Percentiles rank a stretch among this genome's conserved stretches.
phyloP scores from a whole-genome alignment of 2,329 filamentous ascomycete species.

The Alternaria dauci region DNA sequence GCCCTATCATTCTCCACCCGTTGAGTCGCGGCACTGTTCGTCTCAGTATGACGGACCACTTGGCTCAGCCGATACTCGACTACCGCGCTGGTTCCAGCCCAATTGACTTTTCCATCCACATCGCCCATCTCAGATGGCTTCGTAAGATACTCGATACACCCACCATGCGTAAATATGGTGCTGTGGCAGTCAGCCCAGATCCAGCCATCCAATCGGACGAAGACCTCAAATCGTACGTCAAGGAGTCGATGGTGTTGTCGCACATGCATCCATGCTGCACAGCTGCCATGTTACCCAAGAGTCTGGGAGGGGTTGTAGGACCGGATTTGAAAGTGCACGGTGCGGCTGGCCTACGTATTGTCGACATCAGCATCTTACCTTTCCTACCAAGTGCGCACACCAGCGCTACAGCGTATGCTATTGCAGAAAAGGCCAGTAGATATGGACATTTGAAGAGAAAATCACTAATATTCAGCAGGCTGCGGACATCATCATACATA shows the following conservation, averaged over 20 bases:
- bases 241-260: conserved; percentile 6
- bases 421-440: conserved; percentile 11
- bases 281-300: conserved; percentile 9
- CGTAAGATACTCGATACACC: conserved; percentile 6
- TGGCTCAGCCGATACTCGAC: conserved; percentile 36
- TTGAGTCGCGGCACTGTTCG: conserved; percentile 34
- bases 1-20: conserved; percentile 16
- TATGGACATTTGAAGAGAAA: not conserved
- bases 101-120: conserved; percentile 26
- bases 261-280: conserved; percentile 19
- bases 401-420: conserved; percentile 9
- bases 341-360: conserved; percentile 2
- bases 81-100: conserved; percentile 41
- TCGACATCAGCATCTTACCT: conserved; percentile 15
- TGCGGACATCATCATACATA: too few species aligned
- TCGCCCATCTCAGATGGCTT: conserved; percentile 11
- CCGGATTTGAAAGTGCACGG: conserved; percentile 12
- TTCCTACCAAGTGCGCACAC: conserved; percentile 11
- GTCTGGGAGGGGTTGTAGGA: conserved; percentile 1
- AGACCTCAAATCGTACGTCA: conserved; percentile 6
- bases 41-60: conserved; percentile 25
- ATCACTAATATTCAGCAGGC: not conserved
- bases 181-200: conserved; percentile 9
- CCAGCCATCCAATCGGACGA: conserved; percentile 6
- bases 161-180: conserved; percentile 8